A percentile compares a stretch with the other conserved stretches of the same genome.
phyloP scores from a whole-genome alignment of 192 early-diverging fungal species.

The Coemansia sp. region DNA sequence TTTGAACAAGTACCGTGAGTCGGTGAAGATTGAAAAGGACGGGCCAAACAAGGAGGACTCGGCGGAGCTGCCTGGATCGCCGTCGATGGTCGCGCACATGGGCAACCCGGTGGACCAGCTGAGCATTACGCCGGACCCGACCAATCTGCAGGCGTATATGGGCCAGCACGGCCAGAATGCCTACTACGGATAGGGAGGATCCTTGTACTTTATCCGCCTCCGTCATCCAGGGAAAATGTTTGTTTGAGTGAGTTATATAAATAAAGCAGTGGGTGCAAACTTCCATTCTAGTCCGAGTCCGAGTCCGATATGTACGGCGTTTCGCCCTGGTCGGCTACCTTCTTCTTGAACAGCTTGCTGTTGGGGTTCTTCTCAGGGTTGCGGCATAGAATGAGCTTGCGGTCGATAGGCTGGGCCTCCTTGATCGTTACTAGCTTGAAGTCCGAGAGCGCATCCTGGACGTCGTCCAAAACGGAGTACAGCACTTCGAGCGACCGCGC shows the following conservation, averaged over 20 bases:
- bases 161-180: conserved; percentile 34
- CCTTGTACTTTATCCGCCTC: too few relatives aligned
- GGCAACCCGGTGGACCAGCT: conserved; percentile 20
- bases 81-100: conserved; percentile 13
- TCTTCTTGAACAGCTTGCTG: conserved; percentile 56
- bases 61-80: conserved; percentile 12
- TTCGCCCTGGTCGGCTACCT: conserved; percentile 22
- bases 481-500: conserved; percentile 42
- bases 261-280: too few relatives aligned
- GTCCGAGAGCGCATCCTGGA: conserved; percentile 47
- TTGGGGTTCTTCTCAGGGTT: conserved; percentile 74
- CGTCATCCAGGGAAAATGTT: too few relatives aligned
- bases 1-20: conserved; percentile 81
- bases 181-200: conserved; percentile 35
- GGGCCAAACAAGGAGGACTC: conserved; percentile 18
- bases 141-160: conserved; percentile 45
- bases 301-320: conserved; percentile 44
- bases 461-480: conserved; percentile 51
- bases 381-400: conserved; percentile 58
- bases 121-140: conserved; percentile 18
- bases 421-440: conserved; percentile 43
- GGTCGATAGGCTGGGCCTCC: conserved; percentile 59
- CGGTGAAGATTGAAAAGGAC: conserved; percentile 50
- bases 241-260: too few relatives aligned
- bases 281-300: conserved; percentile 27